Evolutionary conservation across 441 rosid genomes (phyloP), one percentile per base, ranked within the genome.

Genomic region (Manihot esculenta): DNA sequence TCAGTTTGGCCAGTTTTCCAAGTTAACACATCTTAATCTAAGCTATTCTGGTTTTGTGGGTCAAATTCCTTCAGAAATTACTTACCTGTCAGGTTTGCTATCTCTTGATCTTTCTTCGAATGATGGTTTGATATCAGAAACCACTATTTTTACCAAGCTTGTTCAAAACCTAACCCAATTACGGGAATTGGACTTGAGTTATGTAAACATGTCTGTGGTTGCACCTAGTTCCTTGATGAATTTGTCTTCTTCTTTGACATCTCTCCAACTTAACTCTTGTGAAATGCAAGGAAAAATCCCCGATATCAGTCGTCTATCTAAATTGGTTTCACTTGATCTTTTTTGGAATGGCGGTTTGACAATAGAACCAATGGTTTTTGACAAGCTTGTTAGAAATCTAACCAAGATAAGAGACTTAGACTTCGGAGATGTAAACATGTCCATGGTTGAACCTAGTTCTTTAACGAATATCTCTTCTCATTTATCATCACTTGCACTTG

Each of bases 261-360:
- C 41, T 35, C 41, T 35, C 41, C 3, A 35, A 35, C 41, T 35
- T 5, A 35, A 7, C 7, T 2, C 3, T 2, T 35, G 41, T 5
- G 7, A 35, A 35, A 2, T 35, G 41, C 41, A 2, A 2, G 41
- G 41, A 5, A 35, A 35, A 35, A 0, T 35, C 41, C 41, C 41
- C 3, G 23, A 21, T 7, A 53, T 26, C 38, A 8, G 47, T 74
- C 18, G 21, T 77, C 30, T 54, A 74, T 64, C 65, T 74, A 35
- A 35, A 35, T 35, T 35, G 41, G 41, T 35, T 35, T 35, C 56
- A 3, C 56, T n/a, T 51, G 1, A 51, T 51, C 56, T 51, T n/a
- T 20, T 10, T 1, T 5, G 10, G 24, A 51, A 51, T 0, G 20
- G 20, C n/a, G n/a, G n/a, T 2, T n/a, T 51, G 56, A 1, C 11